Evolutionary conservation across 306 rosid species (phyloP), one percentile per base, ranked within the genome.

Genomic region (Echinosophora koreensis): DNA sequence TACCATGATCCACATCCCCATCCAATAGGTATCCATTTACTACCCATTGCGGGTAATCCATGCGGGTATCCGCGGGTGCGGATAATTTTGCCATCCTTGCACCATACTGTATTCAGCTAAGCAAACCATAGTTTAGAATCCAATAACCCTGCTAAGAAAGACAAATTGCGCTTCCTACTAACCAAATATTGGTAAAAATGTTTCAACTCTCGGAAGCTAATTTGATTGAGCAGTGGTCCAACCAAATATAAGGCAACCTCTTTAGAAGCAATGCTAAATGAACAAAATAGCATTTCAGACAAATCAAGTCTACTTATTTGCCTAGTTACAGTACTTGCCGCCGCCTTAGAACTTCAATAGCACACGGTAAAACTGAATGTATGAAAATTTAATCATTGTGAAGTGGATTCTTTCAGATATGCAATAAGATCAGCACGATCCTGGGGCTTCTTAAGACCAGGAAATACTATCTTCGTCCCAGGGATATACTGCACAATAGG

Each of bases 391-490:
- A 65, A 49, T 85, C 81, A 81, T 17, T 77, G 47, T 11, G 96
- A 79, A 55, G 98, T 92, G 16, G 98, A 66, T 38, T 86, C 82
- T 88, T 94, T 94, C 88, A 94, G 88, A 74, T 86, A 94, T 16
- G 98, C 82, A 76, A 94, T 94, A 18, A 94, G 94, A 83, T 94
- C 97, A 2, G 95, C 97, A 22, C 98, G 96, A 0, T 94, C 98
- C 86, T 94, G 88, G 0, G 98, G 98, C 87, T 94, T 94, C 96
- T 94, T 94, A 64, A 94, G 87, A 59, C 98, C 98, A 3, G 98
- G 96, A 79, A 94, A 94, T 0, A 94, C 98, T 97, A 94, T 94
- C 92, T 94, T 94, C 0, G 98, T 92, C 60, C 98, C 98, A 3
- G 98, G 98, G 77, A 94, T 89, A 79, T 90, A 92, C 96, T 92